Evolutionary conservation across 768 basidiomycete genomes (phyloP), one percentile per base, ranked within the genome.

Genomic region (Dioszegia aurantiaca): DNA sequence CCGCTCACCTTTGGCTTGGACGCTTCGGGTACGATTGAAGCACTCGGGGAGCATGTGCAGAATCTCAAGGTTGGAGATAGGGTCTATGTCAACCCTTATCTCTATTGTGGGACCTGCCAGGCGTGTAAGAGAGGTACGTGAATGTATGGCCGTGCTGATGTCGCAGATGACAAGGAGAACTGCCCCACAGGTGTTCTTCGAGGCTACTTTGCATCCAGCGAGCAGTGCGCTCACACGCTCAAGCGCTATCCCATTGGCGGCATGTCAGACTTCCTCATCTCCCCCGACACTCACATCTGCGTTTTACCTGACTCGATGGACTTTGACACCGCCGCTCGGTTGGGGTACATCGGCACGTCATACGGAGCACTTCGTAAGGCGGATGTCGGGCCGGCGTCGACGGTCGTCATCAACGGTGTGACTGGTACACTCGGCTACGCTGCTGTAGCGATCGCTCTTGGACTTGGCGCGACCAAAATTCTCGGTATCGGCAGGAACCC

Each of bases 271-370:
- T 62, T 54, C 52, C 21, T 58, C 40, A 16, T 54, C 23, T 44
- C 61, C 42, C 40, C 61, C 48, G 61, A 62, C 40, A 36, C 17
- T 2, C 58, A 58, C 23, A 58, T 58, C 37, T 27, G 24, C 48
- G 49, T 58, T 10, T 17, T 58, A 1, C 56, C 56, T 36, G 43
- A 53, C 17, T 5, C 40, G 24, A 36, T 62, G 31, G 40, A 45
- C 21, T 19, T 62, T 26, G 23, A 33, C 10, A 39, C 44, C 12
- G 61, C 49, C 8, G 48, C 61, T 14, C 61, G 61, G 2, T 45
- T 62, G n/a, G 61, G 61, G 1, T 62, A 62, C 56, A 46, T 55
- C 51, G 56, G 61, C 4, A 62, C 61, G 14, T 62, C 61, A 4
- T 62, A 33, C 45, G 61, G 4, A 14, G 61, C 49, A 6, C 61